phyloP scores from a whole-genome alignment of 2,329 filamentous ascomycete species.

The Blastomyces silverae region DNA sequence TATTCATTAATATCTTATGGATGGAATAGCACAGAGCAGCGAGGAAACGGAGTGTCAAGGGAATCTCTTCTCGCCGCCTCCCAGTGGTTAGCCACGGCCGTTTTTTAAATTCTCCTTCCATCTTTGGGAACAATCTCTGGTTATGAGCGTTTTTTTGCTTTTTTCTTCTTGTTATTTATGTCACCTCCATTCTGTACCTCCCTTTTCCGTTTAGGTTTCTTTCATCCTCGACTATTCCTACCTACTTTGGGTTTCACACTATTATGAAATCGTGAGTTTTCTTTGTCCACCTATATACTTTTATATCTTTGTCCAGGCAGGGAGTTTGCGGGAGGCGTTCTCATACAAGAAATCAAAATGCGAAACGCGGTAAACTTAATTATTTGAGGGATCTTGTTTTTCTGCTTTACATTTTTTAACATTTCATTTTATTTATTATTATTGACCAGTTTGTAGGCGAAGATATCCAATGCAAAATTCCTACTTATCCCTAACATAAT shows the following conservation, averaged over 20 bases:
- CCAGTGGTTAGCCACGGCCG: background rate
- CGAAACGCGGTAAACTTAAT: background rate
- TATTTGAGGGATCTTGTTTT: background rate
- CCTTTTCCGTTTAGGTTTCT: background rate
- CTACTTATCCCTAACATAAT: background rate
- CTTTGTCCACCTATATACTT: constrained; percentile 4
- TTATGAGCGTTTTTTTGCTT: background rate
- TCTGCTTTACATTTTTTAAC: background rate
- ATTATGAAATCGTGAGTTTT: background rate
- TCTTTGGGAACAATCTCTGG: background rate
- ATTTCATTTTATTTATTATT: no score
- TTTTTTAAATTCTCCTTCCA: background rate
- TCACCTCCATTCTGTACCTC: no score
- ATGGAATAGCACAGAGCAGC: background rate
- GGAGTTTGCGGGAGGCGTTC: background rate
- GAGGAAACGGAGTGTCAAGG: background rate
- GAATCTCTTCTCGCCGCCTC: background rate
- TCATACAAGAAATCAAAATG: background rate
- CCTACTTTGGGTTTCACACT: background rate
- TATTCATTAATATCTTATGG: background rate
- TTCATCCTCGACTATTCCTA: background rate
- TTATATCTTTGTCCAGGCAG: background rate
- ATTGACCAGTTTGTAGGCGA: background rate
- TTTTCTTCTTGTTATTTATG: background rate
- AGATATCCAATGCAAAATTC: background rate